Percentiles rank a stretch among this genome's conserved stretches.
phyloP scores from a whole-genome alignment of 2,329 filamentous ascomycete species.

The Alternaria novae-zelandiae region DNA sequence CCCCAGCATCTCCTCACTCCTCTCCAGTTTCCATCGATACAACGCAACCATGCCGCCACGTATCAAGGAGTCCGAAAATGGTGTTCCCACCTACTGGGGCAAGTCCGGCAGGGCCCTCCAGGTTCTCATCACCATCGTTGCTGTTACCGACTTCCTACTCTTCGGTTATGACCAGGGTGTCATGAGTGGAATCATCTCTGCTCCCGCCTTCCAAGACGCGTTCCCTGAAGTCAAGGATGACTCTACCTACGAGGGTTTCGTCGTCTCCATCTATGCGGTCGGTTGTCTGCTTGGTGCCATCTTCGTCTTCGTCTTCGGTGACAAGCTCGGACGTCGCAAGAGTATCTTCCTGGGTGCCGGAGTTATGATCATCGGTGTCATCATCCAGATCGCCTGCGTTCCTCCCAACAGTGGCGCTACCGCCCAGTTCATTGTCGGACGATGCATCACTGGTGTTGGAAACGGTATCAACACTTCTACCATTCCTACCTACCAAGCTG shows the following conservation, averaged over 20 bases:
- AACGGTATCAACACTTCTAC: constrained; percentile 63
- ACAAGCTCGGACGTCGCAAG: constrained; percentile 51
- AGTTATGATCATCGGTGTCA: constrained; percentile 52
- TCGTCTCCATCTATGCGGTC: constrained; percentile 60
- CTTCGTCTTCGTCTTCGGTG: constrained; percentile 48
- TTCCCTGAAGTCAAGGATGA: constrained; percentile 50
- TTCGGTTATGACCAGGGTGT: constrained; percentile 57
- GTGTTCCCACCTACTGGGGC: constrained; percentile 40
- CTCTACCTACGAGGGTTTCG: constrained; percentile 51
- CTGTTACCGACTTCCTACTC: constrained; percentile 55
- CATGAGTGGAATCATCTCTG: constrained; percentile 52
- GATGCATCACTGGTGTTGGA: constrained; percentile 59
- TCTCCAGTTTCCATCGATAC: constrained; percentile 26
- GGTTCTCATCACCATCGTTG: constrained; percentile 50
- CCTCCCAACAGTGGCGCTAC: constrained; percentile 39
- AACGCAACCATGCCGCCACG: constrained; percentile 31
- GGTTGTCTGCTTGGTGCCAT: constrained; percentile 54
- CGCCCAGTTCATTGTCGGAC: constrained; percentile 59
- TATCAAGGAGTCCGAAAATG: constrained; percentile 30
- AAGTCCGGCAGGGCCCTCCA: constrained; percentile 38
- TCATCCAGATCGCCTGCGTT: constrained; percentile 46
- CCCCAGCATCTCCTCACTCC: constrained; percentile 32
- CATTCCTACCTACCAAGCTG: constrained; percentile 61
- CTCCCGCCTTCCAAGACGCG: constrained; percentile 39
- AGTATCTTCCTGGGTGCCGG: constrained; percentile 51